Conservation (phyloP, 805 yeast species). For the Lipomyces sp. region DNA sequence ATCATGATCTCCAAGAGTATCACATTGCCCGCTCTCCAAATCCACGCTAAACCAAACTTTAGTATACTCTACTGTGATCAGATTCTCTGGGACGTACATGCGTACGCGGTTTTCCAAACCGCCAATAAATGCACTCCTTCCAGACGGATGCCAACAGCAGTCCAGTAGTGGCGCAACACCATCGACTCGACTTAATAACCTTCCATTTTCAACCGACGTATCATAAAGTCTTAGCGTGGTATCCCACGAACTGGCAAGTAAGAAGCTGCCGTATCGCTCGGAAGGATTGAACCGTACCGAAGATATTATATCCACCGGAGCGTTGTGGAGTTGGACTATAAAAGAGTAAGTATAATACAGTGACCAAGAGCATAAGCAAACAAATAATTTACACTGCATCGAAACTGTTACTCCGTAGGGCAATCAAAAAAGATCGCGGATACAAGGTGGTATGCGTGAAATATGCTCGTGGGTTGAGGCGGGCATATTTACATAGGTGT, state of each 20-base stretch:
- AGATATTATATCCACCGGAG: conserved; percentile 31
- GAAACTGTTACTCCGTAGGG: neutral
- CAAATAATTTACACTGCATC: conserved; percentile 14
- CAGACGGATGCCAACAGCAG: conserved; percentile 41
- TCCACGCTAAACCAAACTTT: conserved; percentile 48
- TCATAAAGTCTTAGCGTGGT: conserved; percentile 54
- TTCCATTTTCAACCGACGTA: conserved; percentile 39
- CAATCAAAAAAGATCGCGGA: neutral
- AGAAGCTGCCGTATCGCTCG: conserved; percentile 37
- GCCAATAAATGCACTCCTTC: conserved; percentile 31
- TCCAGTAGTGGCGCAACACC: conserved; percentile 46
- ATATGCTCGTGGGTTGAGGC: neutral
- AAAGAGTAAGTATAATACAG: neutral
- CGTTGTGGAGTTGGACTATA: conserved; percentile 24
- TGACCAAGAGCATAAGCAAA: neutral
- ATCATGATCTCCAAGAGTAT: conserved; percentile 46
- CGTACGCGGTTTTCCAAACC: conserved; percentile 28
- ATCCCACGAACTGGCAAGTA: conserved; percentile 66
- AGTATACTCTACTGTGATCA: neutral
- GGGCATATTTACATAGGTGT: neutral
- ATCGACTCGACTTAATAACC: conserved; percentile 32
- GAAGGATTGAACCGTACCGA: conserved; percentile 29
- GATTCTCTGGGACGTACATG: conserved; percentile 11
- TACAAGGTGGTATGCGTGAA: conserved; percentile 1
- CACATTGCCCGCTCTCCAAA: conserved; percentile 51